phyloP scores from a whole-genome alignment of 768 basidiomycete genomes.

The Lanmaoa rubissima region DNA sequence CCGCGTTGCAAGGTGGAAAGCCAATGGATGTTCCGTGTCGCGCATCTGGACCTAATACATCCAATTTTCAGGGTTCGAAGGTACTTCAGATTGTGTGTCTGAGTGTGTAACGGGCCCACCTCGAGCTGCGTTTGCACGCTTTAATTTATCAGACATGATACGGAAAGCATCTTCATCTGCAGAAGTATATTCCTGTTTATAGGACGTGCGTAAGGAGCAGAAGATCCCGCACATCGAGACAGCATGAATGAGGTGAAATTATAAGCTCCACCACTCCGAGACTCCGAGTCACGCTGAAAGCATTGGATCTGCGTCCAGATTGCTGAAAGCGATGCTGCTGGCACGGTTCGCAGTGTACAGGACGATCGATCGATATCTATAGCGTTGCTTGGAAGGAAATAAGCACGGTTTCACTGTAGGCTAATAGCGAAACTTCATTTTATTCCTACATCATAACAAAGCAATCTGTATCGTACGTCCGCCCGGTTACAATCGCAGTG shows the following conservation, averaged over 20 bases:
- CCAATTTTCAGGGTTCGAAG: background rate
- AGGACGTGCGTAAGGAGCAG: conserved; percentile 38
- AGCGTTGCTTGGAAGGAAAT: background rate
- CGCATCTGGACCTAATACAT: conserved; percentile 61
- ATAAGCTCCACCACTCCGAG: background rate
- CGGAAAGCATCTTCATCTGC: conserved; percentile 16
- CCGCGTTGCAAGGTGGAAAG: conserved; percentile 11
- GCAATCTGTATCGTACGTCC: conserved; percentile 14
- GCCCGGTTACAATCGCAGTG: conserved; percentile 13
- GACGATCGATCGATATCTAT: too few relatives aligned
- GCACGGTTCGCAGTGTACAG: too few relatives aligned
- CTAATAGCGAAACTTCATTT: conserved; percentile 2
- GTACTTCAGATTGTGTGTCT: background rate
- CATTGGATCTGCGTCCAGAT: background rate
- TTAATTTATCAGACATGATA: conserved; percentile 36
- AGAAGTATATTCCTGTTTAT: conserved; percentile 2
- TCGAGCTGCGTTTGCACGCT: conserved; percentile 52
- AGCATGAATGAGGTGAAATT: background rate
- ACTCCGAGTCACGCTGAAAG: background rate
- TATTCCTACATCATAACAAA: conserved; percentile 16
- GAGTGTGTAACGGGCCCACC: conserved; percentile 37
- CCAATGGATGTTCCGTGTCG: conserved; percentile 36
- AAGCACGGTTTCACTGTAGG: background rate
- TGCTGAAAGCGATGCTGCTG: too few relatives aligned
- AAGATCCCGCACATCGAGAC: conserved; percentile 70